A percentile compares a stretch with the other conserved stretches of the same genome.
phyloP scores from a whole-genome alignment of 2,329 filamentous ascomycete species.

The Ascochyta pisi region DNA sequence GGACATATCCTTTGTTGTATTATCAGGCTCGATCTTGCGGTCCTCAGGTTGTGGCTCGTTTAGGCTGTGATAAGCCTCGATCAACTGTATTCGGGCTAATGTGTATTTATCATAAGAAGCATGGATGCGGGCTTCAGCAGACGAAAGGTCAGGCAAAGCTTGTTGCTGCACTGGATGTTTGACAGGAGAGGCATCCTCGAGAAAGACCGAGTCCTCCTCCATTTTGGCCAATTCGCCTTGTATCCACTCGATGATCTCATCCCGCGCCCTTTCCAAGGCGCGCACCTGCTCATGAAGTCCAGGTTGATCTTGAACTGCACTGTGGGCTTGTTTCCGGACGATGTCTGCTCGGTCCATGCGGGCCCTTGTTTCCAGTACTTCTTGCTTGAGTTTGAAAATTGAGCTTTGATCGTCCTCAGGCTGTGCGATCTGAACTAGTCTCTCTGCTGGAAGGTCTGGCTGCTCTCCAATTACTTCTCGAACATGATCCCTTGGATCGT shows the following conservation, averaged over 20 bases:
- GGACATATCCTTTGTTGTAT: neutral
- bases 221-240: conserved; percentile 57
- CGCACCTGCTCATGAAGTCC: conserved; percentile 40
- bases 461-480: conserved; percentile 45
- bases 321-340: conserved; percentile 24
- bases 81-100: conserved; percentile 27
- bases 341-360: conserved; percentile 43
- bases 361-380: conserved; percentile 45
- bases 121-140: conserved; percentile 36
- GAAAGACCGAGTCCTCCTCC: conserved; percentile 45
- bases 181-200: conserved; percentile 44
- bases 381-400: conserved; percentile 49
- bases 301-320: neutral
- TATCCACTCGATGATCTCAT: conserved; percentile 60
- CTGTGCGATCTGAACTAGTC: conserved; percentile 33
- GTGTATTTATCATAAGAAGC: conserved; percentile 43
- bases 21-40: neutral
- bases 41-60: conserved; percentile 15
- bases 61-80: conserved; percentile 32
- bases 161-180: conserved; percentile 26
- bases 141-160: conserved; percentile 21
- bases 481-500: conserved; percentile 37
- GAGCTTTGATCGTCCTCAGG: conserved; percentile 31
- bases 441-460: conserved; percentile 46
- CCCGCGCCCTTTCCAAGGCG: conserved; percentile 54